These are phyloP conservation scores for Gracilaria gracilis DNA, from an alignment of 23 red algal species.

Conservation along the genomic window DNA sequence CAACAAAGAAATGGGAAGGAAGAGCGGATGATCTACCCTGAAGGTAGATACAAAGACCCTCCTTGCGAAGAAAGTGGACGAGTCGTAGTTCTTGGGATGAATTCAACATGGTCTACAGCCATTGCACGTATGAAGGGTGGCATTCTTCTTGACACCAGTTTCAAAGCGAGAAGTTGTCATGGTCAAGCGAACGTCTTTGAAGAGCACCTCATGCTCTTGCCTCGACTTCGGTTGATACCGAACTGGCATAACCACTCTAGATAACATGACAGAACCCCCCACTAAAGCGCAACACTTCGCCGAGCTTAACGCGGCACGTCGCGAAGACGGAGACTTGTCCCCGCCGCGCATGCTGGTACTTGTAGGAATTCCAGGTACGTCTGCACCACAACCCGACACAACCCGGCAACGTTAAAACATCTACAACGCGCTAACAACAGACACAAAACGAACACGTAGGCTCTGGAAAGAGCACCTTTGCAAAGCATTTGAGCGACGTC, in stretches of 20 bases:
- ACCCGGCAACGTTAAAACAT: not conserved
- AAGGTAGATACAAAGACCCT: too few relatives aligned
- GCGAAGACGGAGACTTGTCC: not conserved
- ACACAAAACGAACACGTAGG: not conserved
- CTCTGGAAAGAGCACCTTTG: conserved; percentile 63
- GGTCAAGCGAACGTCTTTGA: too few relatives aligned
- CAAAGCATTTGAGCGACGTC: conserved; percentile 4
- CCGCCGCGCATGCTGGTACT: conserved; percentile 48
- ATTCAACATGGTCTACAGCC: not conserved
- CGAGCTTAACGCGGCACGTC: not conserved
- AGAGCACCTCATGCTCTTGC: too few relatives aligned
- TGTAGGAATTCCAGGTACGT: conserved; percentile 64
- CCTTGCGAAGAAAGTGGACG: not conserved
- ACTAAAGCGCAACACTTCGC: conserved; percentile 20
- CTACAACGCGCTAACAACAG: not conserved
- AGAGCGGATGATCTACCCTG: too few relatives aligned
- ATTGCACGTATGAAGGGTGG: not conserved
- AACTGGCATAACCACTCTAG: too few relatives aligned
- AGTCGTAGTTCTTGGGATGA: too few relatives aligned
- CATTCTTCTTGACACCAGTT: not conserved
- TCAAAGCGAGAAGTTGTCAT: too few relatives aligned
- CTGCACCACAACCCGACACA: not conserved
- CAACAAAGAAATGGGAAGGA: too few relatives aligned
- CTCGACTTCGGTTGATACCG: not conserved
- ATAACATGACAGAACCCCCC: not conserved